A percentile compares a stretch with the other conserved stretches of the same genome.
phyloP scores from a whole-genome alignment of 164 flowering plant species.

The Vitis labrusca region DNA sequence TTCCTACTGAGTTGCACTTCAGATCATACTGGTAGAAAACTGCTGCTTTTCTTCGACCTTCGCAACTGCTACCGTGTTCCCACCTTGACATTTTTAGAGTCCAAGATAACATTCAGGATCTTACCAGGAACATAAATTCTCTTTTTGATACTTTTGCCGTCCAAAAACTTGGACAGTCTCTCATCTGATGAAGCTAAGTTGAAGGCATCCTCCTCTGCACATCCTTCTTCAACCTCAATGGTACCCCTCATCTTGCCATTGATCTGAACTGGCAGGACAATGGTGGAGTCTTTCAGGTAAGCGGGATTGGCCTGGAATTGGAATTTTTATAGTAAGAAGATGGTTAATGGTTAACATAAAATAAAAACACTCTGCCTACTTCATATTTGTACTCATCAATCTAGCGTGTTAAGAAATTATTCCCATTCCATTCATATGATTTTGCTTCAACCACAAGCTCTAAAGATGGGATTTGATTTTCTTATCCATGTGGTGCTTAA shows the following conservation, averaged over 20 bases:
- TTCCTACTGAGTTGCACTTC: too few species aligned
- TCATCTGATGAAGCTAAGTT: conserved; percentile 60
- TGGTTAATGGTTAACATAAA: not conserved
- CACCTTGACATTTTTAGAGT: conserved; percentile 48
- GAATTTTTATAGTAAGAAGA: not conserved
- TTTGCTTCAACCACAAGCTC: too few species aligned
- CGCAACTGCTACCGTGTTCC: conserved; percentile 12
- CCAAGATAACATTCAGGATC: conserved; percentile 80
- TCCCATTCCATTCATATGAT: too few species aligned
- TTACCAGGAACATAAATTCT: conserved; percentile 86
- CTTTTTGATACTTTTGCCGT: conserved; percentile 65
- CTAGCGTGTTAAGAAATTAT: too few species aligned
- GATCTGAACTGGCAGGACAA: conserved; percentile 87
- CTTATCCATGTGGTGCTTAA: too few species aligned
- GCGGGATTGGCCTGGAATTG: conserved; percentile 63
- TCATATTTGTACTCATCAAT: too few species aligned
- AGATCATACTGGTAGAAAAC: too few species aligned
- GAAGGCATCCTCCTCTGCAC: conserved; percentile 82
- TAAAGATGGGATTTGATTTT: too few species aligned
- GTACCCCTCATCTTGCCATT: conserved; percentile 97
- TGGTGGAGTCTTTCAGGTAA: conserved; percentile 65
- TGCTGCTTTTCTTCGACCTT: too few species aligned
- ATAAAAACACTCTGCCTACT: too few species aligned
- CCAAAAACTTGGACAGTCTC: conserved; percentile 70
- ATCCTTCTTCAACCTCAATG: conserved; percentile 68